Base-by-base conservation (phyloP, 1,284 basidiomycete genomes). In the Puccinia hordei region DNA sequence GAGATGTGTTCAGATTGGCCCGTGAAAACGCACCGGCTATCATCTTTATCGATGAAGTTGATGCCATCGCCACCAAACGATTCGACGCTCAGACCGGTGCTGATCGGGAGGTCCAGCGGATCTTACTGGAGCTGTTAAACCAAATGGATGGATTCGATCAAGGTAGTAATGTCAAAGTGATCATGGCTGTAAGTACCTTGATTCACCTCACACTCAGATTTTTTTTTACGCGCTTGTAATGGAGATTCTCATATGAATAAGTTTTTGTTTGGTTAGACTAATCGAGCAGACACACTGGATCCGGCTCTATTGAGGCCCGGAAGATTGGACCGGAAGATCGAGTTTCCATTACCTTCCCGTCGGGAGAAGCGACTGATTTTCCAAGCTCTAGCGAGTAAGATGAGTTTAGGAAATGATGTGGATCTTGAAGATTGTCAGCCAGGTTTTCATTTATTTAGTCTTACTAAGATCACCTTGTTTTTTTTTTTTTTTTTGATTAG, bases 81-180 rank as follows among this genome's bases (percentile, higher is more conserved):
- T 99, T 99, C 88, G 97, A 99, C 85, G 97, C 97, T 3, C 97
- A 99, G 86, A 99, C 97, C 0, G 97, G 97, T 85, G 97, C 97
- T 17, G 97, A 99, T 87, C 90, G 97, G 83, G 97, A 99, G 87
- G 97, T 99, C 24, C 97, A 99, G 87, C 94, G 97, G 87, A 99
- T 99, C 85, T 86, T 99, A 82, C 90, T 99, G n/a, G 97, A 99
- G 86, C 87, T 99, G 82, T 89, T 99, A 82, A 99, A 98, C 86
- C 97, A 99, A 86, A 99, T 99, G 97, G 97, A 99, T 85, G 97
- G 97, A 82, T 99, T 99, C 87, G 97, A 99, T 87, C 97, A 99
- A 87, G 93, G 93, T 8, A 96, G 94, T 86, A 99, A 96, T 84
- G 97, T 99, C 86, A 99, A 99, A 90, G 95, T 98, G 59, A 98